Evolutionary conservation across 805 yeast genomes (phyloP).

Genomic region (Kuraishia cidri): DNA sequence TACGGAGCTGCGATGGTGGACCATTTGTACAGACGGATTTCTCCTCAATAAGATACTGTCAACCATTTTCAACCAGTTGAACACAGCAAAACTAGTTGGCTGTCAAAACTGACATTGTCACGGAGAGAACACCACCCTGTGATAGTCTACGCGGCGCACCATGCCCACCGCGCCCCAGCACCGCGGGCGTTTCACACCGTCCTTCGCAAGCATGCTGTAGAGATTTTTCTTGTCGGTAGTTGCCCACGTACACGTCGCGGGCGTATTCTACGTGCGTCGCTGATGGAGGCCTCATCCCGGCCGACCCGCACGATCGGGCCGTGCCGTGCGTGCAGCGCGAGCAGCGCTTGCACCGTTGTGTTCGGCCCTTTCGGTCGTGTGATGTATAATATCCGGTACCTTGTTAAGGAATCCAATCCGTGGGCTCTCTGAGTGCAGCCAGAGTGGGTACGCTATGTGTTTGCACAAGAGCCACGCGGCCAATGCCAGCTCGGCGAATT

Average conservation of each 20-base stretch:
- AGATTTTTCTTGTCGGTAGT: conserved; percentile 50
- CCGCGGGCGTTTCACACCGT: conserved; percentile 52
- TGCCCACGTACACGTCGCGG: conserved; percentile 45
- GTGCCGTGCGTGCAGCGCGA: conserved; percentile 41
- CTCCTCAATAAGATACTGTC: no score
- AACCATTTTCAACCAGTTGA: no score
- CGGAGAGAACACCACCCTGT: no score
- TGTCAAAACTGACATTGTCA: no score
- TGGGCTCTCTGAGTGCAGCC: conserved; percentile 51
- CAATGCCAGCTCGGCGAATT: no score
- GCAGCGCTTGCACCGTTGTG: conserved; percentile 33
- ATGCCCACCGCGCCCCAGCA: conserved; percentile 40
- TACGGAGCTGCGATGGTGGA: no score
- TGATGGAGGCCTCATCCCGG: conserved; percentile 54
- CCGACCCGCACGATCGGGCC: conserved; percentile 57
- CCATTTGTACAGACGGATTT: no score
- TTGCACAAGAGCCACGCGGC: no score
- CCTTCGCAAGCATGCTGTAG: conserved; percentile 53
- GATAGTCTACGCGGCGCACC: conserved; percentile 28
- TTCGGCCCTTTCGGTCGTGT: conserved; percentile 41
- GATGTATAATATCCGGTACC: conserved; percentile 27
- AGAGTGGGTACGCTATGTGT: conserved; percentile 33
- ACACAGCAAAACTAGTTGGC: no score
- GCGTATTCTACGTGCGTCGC: conserved; percentile 38
- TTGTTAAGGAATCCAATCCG: conserved; percentile 35